These are phyloP conservation scores for Arachnomyces sp. DNA, from an alignment of 2,329 filamentous ascomycete species.

Conservation along the genomic window DNA sequence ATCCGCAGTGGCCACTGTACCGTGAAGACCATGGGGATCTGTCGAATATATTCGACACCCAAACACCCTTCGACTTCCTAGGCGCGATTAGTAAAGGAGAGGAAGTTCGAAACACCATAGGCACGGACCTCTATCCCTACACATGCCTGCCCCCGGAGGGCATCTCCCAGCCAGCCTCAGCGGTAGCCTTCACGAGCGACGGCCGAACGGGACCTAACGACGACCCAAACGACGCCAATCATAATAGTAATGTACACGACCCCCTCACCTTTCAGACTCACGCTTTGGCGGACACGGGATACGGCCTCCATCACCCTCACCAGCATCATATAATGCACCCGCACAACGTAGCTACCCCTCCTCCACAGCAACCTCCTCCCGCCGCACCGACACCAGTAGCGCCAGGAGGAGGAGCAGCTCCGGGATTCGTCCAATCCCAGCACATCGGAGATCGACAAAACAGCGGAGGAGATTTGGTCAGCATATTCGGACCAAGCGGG, in stretches of 20 bases:
- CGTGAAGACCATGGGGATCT: conserved; percentile 27
- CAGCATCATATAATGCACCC: too few relatives aligned
- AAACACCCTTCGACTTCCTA: conserved; percentile 27
- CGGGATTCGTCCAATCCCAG: conserved; percentile 25
- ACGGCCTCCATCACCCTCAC: too few relatives aligned
- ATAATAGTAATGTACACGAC: too few relatives aligned
- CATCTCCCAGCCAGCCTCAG: conserved; percentile 17
- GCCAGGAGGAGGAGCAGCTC: conserved; percentile 7
- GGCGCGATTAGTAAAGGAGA: conserved; percentile 26
- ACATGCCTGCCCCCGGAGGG: conserved; percentile 21
- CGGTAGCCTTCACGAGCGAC: too few relatives aligned
- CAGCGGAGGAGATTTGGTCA: conserved; percentile 24
- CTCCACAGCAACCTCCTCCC: too few relatives aligned
- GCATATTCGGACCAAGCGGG: conserved; percentile 23
- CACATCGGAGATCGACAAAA: conserved; percentile 24
- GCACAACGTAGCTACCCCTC: too few relatives aligned
- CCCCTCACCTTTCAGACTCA: too few relatives aligned
- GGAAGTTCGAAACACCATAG: conserved; percentile 27
- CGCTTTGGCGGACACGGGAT: too few relatives aligned
- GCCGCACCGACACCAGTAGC: too few relatives aligned
- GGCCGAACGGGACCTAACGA: too few relatives aligned
- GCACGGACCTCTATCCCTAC: conserved; percentile 29
- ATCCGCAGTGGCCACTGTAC: conserved; percentile 30
- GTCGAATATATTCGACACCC: conserved; percentile 25
- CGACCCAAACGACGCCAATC: too few relatives aligned